These are phyloP conservation scores for Dryas octopetala DNA, from an alignment of 306 rosid genomes.

Conservation along the genomic window DNA sequence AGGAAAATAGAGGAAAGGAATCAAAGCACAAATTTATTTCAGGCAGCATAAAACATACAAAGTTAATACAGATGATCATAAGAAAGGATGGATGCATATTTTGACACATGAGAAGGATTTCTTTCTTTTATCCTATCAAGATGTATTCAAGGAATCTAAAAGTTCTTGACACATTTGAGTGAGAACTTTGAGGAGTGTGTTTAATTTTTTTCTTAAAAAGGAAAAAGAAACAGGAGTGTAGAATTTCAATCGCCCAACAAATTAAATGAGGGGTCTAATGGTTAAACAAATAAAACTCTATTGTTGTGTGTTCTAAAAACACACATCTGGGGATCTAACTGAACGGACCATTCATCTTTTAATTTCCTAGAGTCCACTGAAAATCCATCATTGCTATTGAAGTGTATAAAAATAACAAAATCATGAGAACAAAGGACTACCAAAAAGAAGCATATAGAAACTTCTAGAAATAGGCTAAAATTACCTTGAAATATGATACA, in stretches of 20 bases:
- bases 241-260: not conserved
- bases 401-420: not conserved
- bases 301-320: not conserved
- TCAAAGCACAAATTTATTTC: not conserved
- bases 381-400: not conserved
- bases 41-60: not conserved
- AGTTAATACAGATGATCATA: not conserved
- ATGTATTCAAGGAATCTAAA: not conserved
- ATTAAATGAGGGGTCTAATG: not conserved
- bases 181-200: not conserved
- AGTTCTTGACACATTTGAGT: not conserved
- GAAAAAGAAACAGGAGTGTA: not conserved
- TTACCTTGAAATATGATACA: not conserved
- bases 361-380: not conserved
- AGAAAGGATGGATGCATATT: not conserved
- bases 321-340: not conserved
- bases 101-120: not conserved
- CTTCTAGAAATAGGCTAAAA: not conserved
- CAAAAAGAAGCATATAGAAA: not conserved
- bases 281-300: not conserved
- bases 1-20: not conserved
- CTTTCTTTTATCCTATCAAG: not conserved
- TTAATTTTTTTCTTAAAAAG: not conserved
- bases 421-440: not conserved
- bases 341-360: not conserved